Evolutionary conservation across 2,329 filamentous ascomycete species (phyloP), one percentile per base, ranked within the genome.

Genomic region (Epichloe sp.): DNA sequence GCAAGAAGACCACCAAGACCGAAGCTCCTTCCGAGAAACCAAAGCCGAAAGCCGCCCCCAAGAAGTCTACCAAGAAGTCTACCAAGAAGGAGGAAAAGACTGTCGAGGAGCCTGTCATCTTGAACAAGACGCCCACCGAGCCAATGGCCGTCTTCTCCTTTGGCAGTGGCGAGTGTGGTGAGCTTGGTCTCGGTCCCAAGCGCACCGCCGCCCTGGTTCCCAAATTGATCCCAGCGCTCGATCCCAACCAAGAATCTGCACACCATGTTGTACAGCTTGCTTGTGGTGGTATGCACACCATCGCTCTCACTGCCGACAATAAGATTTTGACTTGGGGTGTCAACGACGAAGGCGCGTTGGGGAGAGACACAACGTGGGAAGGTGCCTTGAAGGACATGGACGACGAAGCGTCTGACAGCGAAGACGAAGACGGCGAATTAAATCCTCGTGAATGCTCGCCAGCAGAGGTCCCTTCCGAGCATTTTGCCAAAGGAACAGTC

Each of bases 301-400:
- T 85, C 55, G 86, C 83, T 3, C 70, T 93, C 49, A 91, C 88
- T 47, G 77, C 82, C 58, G 84, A 91, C 65, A 88, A 89, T 72
- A 83, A 82, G 68, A 85, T 94, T 58, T 71, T 88, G 50, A 89
- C 86, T 31, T 94, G 88, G 88, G 88, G 88, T 50, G 87, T 93
- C 58, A 93, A 93, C 63, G 88, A 94, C 62, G 82, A 89, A 62
- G 85, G 85, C 55, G 86, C 88, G 8, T 76, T 94, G 38, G 88
- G 88, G 42, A 77, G 88, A 62, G 78, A 86, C 62, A 90, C 85
- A 3, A 70, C 70, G 12, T 84, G 82, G 75, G 78, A 83, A 2
- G 83, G 83, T 47, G 80, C 80, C 17, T 66, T 78, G 34, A 74
- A 78, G 51, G 78, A 82, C 49, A 69, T 74, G 53, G 78, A 79